These are phyloP conservation scores for Mycena maculata DNA, from an alignment of 768 basidiomycete species.

Conservation along the genomic window DNA sequence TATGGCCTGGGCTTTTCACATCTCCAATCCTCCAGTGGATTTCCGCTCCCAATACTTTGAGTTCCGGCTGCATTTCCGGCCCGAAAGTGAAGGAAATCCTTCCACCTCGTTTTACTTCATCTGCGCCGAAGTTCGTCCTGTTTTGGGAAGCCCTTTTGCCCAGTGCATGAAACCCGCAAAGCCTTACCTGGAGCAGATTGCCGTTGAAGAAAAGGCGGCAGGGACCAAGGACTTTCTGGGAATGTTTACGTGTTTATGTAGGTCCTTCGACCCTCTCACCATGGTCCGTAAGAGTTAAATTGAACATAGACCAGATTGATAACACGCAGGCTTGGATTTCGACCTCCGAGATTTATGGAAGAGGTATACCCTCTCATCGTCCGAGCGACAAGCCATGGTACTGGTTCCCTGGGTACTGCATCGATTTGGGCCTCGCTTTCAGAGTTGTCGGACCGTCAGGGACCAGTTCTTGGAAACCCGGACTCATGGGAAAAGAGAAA, in stretches of 20 bases:
- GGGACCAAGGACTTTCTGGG: not conserved
- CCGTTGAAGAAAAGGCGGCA: not conserved
- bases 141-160: not conserved
- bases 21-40: not conserved
- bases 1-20: not conserved
- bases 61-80: not conserved
- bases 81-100: conserved; percentile 1
- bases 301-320: too few species aligned
- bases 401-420: not conserved
- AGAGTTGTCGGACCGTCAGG: not conserved
- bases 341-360: not conserved
- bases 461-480: not conserved
- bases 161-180: not conserved
- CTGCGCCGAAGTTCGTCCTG: not conserved
- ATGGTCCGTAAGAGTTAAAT: too few species aligned
- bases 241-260: not conserved
- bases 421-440: not conserved
- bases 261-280: not conserved
- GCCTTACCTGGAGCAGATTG: not conserved
- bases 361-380: not conserved
- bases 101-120: not conserved
- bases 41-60: conserved; percentile 8
- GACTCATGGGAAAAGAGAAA: not conserved
- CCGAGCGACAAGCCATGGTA: not conserved
- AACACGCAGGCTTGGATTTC: not conserved